Base-by-base conservation (phyloP, 2,329 filamentous ascomycete species). In the Arthrinium phaeospermum region DNA sequence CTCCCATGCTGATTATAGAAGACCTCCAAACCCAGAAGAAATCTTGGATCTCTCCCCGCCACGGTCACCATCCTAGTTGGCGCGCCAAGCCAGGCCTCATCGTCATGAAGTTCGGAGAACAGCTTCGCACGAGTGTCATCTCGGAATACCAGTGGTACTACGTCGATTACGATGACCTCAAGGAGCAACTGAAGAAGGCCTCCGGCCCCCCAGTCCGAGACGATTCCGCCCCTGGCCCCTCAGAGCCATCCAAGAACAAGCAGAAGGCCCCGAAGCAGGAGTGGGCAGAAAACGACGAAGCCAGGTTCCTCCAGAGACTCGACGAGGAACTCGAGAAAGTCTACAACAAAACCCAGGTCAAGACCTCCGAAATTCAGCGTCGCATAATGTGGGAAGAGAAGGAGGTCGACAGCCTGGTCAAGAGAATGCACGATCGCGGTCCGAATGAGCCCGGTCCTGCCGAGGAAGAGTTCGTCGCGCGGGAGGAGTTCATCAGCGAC, bases 71-170 rank as follows among this genome's bases (percentile, higher is more conserved):
- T 22, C 72, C 71, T 34, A 72, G 74, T 71, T 75, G 76, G 76
- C 75, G 73, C 72, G 75, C 85, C 75, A 80, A 81, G 46, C 89
- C 87, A 64, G 88, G 88, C 73, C 81, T 86, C 75, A 81, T 90
- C 84, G 85, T 89, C 85, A 92, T 92, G 90, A 92, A 92, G 88
- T 99, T 98, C 88, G 96, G 96, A 82, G 94, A 98, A 85, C 95
- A 99, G 88, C 91, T 99, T 80, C 94, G 94, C 76, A 96, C 94
- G 79, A 98, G 95, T 81, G 90, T 98, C 80, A 97, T 98, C 84
- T 95, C 94, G 87, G 95, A 98, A 85, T 99, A 97, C 86, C 92
- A 95, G 83, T 98, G 95, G 92, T 94, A 98, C 87, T 99, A 99
- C 86, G 98, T 99, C 84, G 93, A 94, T 85, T 99, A 99, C 85